phyloP scores from a whole-genome alignment of 306 rosid species.

The Trifolium pratense region DNA sequence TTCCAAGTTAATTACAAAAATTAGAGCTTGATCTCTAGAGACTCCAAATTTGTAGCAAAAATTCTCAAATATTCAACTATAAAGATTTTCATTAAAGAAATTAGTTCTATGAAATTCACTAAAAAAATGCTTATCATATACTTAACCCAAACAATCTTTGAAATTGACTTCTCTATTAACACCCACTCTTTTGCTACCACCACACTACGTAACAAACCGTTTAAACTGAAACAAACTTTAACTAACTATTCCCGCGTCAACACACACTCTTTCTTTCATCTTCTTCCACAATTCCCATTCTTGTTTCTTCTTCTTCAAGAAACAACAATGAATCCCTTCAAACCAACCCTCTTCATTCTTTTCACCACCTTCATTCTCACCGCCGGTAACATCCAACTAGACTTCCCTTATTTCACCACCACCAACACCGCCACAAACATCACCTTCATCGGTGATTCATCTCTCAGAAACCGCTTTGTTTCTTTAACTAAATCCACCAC shows the following conservation, averaged over 20 bases:
- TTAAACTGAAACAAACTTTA: background rate
- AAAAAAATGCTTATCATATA: no score
- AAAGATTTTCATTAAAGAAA: no score
- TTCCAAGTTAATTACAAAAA: no score
- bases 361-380: background rate
- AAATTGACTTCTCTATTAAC: no score
- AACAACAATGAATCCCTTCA: slow-evolving; percentile 37
- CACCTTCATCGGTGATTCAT: slow-evolving; percentile 74
- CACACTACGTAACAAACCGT: no score
- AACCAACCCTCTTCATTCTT: slow-evolving; percentile 41
- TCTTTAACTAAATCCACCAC: slow-evolving; percentile 60
- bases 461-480: slow-evolving; percentile 62
- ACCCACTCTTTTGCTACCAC: no score
- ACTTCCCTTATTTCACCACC: slow-evolving; percentile 61
- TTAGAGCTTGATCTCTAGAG: no score
- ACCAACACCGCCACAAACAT: slow-evolving; percentile 68
- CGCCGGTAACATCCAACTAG: slow-evolving; percentile 38
- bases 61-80: no score
- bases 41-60: no score
- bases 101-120: no score
- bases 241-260: slow-evolving; percentile 12
- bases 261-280: background rate
- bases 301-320: background rate
- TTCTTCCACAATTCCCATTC: background rate
- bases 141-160: no score